Evolutionary conservation across 805 yeast species (phyloP), one percentile per base, ranked within the genome.

Genomic region (Lipomyces kockii): DNA sequence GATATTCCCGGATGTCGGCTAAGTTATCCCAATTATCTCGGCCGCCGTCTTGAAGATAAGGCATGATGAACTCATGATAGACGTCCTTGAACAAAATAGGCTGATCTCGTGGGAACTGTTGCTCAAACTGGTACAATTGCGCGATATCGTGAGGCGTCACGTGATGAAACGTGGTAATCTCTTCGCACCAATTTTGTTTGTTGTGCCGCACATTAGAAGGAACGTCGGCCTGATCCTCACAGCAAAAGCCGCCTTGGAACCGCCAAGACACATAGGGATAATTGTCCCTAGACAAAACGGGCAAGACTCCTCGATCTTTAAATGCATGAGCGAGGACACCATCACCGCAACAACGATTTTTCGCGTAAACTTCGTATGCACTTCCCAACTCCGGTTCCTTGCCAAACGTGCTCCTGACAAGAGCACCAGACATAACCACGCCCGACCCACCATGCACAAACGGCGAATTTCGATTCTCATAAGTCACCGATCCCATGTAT

Each of bases 341-440:
- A 59, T 80, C 82, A 9, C 82, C 82, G 61, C 80, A 79, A 73
- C 80, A 79, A 37, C 65, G 60, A 3, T 32, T 55, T 1, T 52
- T 34, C 3, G 79, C 70, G 11, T 34, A 56, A 1, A 64, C 65
- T 7, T 75, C 76, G 32, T 68, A 75, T 51, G 68, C 61, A 14
- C 65, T 72, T 27, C 29, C 43, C 53, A 64, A 32, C 32, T 69
- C 73, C 7, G 74, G 60, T 17, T 67, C 63, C 2, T 53, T 58
- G 22, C 74, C 77, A 54, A 77, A 72, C 25, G 76, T 70, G 17
- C 55, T 58, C 27, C 71, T 69, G 73, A 78, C 70, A 5, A 80
- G 77, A 2, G 75, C 77, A 2, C 73, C 71, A 9, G 80, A 77
- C 22, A 79, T 62, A 37, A 37, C 39, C 39, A 37, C 39, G 39